Evolutionary conservation across 2,329 filamentous ascomycete genomes (phyloP).

Genomic region (Penicillium fuscoglaucum): DNA sequence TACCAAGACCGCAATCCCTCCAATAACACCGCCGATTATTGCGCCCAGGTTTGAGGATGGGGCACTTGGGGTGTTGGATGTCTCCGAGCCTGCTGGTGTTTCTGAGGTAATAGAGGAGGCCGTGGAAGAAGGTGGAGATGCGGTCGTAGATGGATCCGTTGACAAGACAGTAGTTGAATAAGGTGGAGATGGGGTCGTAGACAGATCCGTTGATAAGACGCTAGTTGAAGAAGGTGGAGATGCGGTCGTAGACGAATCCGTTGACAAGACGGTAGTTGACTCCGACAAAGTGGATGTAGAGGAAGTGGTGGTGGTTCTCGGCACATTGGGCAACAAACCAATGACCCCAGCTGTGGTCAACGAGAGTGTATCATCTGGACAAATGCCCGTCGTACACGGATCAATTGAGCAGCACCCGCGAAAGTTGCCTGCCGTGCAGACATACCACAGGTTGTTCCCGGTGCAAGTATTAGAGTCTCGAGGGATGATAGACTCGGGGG

Average conservation of each 20-base stretch:
- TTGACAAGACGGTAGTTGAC: conserved; percentile 1
- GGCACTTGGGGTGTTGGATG: not conserved
- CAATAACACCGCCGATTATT: conserved; percentile 28
- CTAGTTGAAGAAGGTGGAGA: not conserved
- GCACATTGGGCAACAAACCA: not conserved
- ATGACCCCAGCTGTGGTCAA: not conserved
- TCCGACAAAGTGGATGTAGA: conserved; percentile 5
- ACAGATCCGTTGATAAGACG: not conserved
- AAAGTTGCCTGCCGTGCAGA: conserved; percentile 27
- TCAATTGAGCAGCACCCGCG: conserved; percentile 37
- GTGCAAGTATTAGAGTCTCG: conserved; percentile 20
- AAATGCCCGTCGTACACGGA: conserved; percentile 33
- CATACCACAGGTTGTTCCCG: conserved; percentile 27
- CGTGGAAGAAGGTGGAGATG: not conserved
- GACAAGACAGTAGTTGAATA: not conserved
- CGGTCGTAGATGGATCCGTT: not conserved
- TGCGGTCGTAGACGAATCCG: not conserved
- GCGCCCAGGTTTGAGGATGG: conserved; percentile 11
- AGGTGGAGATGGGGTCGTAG: not conserved
- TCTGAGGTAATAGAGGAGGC: not conserved
- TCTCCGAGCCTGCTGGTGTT: not conserved
- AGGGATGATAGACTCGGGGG: conserved; percentile 3
- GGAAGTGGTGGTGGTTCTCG: conserved; percentile 6
- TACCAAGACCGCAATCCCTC: conserved; percentile 15
- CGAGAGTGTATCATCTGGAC: conserved; percentile 23